These are phyloP conservation scores for Mycena vulgaris DNA, from an alignment of 768 basidiomycete species.

Conservation along the genomic window DNA sequence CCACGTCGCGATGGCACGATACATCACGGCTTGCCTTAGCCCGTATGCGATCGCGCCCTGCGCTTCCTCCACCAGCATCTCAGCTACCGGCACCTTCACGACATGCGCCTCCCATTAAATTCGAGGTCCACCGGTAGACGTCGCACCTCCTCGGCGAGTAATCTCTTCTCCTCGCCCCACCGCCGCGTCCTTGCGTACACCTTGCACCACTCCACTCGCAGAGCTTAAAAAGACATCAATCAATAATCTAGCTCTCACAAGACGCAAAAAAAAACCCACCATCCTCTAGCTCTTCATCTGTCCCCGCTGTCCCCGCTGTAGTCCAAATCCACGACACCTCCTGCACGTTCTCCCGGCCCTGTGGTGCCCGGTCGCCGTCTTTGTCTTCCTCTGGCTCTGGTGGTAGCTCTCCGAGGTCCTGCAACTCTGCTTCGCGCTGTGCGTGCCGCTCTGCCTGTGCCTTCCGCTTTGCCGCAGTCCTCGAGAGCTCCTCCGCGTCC, in stretches of 20 bases:
- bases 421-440: background rate
- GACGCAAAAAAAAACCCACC: background rate
- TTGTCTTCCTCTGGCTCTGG: background rate
- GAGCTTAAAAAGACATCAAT: background rate
- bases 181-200: conserved; percentile 5
- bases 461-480: background rate
- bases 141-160: conserved; percentile 31
- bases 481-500: conserved; percentile 16
- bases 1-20: background rate
- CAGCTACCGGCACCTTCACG: background rate
- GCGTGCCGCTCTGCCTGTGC: background rate
- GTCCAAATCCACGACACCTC: conserved; percentile 34
- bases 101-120: conserved; percentile 2
- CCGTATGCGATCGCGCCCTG: background rate
- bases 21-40: background rate
- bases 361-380: background rate
- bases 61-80: background rate
- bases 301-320: background rate
- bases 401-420: background rate
- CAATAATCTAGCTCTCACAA: no score
- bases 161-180: conserved; percentile 34
- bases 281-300: conserved; percentile 14
- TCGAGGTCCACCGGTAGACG: background rate
- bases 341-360: background rate
- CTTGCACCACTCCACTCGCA: conserved; percentile 36